phyloP scores from a whole-genome alignment of 805 yeast species.

The Cyberlindnera petersonii region DNA sequence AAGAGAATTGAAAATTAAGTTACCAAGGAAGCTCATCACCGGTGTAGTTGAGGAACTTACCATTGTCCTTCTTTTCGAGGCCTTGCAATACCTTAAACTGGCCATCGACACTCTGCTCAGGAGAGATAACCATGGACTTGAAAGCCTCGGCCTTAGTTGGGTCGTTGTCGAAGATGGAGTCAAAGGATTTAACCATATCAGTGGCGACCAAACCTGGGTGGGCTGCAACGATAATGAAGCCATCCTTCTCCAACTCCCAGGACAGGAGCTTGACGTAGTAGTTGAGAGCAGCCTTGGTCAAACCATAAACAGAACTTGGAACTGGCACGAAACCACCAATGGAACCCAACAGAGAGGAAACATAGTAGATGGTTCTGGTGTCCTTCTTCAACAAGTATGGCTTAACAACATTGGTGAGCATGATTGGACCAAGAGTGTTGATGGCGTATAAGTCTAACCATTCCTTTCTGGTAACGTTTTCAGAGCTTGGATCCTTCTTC shows the following conservation, averaged over 20 bases:
- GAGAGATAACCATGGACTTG: slow-evolving; percentile 17
- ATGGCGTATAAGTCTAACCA: slow-evolving; percentile 2
- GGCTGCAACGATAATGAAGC: slow-evolving; percentile 30
- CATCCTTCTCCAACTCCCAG: slow-evolving; percentile 26
- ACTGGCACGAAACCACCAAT: slow-evolving; percentile 12
- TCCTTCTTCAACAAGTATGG: slow-evolving; percentile 18
- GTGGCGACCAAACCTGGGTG: slow-evolving; percentile 39
- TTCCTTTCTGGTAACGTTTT: slow-evolving; percentile 1
- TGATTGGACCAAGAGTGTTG: slow-evolving; percentile 14
- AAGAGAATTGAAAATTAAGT: neutral
- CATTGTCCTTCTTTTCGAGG: slow-evolving; percentile 25
- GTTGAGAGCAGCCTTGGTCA: slow-evolving; percentile 37
- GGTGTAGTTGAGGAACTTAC: slow-evolving; percentile 27
- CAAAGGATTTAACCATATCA: slow-evolving; percentile 27
- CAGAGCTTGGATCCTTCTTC: neutral
- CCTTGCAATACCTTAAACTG: slow-evolving; percentile 21
- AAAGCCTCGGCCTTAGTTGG: neutral
- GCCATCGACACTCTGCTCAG: slow-evolving; percentile 26
- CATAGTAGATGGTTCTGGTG: slow-evolving; percentile 27
- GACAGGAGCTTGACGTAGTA: slow-evolving; percentile 27
- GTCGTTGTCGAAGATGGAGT: too few species aligned
- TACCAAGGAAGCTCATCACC: slow-evolving; percentile 15
- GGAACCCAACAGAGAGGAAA: slow-evolving; percentile 29
- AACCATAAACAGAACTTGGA: slow-evolving; percentile 31
- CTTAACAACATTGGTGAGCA: slow-evolving; percentile 6